Evolutionary conservation across 495 filamentous ascomycete genomes (phyloP).

Genomic region (Thermochaetoides thermophila): DNA sequence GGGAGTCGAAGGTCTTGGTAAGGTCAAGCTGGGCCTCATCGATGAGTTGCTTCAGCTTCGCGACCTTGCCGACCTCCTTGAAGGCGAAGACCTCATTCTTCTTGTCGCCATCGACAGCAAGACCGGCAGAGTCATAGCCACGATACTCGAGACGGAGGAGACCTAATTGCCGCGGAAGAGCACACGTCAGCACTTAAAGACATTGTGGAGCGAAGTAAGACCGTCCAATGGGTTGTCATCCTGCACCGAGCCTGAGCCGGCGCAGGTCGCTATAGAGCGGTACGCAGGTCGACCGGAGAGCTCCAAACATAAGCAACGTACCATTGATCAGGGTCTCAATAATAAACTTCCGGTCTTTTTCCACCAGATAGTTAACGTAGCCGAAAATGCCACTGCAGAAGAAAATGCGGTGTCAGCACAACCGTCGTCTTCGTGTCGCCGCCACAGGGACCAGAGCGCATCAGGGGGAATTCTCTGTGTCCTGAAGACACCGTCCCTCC

Average conservation of each 20-base stretch:
- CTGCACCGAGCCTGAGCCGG: too few species aligned
- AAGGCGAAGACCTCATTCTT: slow-evolving; percentile 94
- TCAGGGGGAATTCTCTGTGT: too few species aligned
- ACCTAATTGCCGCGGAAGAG: slow-evolving; percentile 28
- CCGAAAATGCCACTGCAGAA: slow-evolving; percentile 87
- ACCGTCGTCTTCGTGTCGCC: not conserved
- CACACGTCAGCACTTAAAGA: slow-evolving; percentile 15
- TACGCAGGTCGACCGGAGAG: too few species aligned
- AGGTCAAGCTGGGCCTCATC: slow-evolving; percentile 68
- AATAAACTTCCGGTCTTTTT: slow-evolving; percentile 92
- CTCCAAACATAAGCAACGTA: slow-evolving; percentile 27
- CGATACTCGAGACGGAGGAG: slow-evolving; percentile 84
- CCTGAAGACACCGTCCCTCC: too few species aligned
- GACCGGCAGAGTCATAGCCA: slow-evolving; percentile 92
- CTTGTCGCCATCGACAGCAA: slow-evolving; percentile 95
- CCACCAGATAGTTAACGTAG: slow-evolving; percentile 84
- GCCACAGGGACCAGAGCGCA: not conserved
- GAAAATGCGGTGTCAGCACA: slow-evolving; percentile 2
- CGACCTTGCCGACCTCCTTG: slow-evolving; percentile 99
- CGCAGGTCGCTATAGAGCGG: too few species aligned
- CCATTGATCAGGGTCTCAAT: slow-evolving; percentile 93
- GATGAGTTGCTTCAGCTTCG: slow-evolving; percentile 86
- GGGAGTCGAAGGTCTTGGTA: slow-evolving; percentile 86
- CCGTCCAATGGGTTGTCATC: too few species aligned
- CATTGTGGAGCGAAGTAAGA: too few species aligned